phyloP scores from a whole-genome alignment of 495 filamentous ascomycete species.

The Neurospora pannonica region DNA sequence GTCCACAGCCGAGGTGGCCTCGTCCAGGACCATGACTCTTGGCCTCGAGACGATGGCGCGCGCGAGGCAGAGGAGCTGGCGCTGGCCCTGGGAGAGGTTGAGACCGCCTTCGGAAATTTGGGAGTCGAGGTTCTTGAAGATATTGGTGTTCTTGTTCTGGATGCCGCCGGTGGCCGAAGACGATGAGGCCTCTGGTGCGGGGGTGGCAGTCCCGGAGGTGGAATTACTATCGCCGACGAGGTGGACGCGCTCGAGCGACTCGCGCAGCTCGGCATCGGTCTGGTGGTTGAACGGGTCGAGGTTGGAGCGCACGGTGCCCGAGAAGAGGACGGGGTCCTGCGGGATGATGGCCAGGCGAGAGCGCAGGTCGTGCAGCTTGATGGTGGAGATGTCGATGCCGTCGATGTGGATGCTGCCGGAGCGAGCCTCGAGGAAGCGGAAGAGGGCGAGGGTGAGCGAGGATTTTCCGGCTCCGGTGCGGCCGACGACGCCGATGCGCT shows the following conservation, averaged over 20 bases:
- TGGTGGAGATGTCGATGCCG: constrained; percentile 64
- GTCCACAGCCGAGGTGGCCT: constrained; percentile 83
- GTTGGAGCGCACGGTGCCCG: constrained; percentile 73
- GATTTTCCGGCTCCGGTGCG: constrained; percentile 85
- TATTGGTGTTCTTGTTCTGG: constrained; percentile 46
- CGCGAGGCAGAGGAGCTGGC: constrained; percentile 81
- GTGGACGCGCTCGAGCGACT: constrained; percentile 69
- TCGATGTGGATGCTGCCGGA: constrained; percentile 66
- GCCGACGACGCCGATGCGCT: constrained; percentile 75
- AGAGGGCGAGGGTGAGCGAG: constrained; percentile 70
- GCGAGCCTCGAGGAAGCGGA: constrained; percentile 71
- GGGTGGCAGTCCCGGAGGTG: constrained; percentile 15
- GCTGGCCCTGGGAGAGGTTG: constrained; percentile 79
- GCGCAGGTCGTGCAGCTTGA: constrained; percentile 64
- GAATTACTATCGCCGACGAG: constrained; percentile 45
- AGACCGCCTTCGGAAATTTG: constrained; percentile 66
- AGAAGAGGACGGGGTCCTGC: constrained; percentile 73
- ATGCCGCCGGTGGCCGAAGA: constrained; percentile 10
- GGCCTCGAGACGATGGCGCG: constrained; percentile 73
- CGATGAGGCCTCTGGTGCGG: constrained; percentile 8
- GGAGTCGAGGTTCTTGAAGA: constrained; percentile 50
- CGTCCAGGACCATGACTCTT: constrained; percentile 82
- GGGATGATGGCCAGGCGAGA: constrained; percentile 76
- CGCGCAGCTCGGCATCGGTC: constrained; percentile 59
- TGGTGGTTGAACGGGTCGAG: constrained; percentile 73